Evolutionary conservation across 2,329 filamentous ascomycete species (phyloP).

Genomic region (Domatiomyces globalis): DNA sequence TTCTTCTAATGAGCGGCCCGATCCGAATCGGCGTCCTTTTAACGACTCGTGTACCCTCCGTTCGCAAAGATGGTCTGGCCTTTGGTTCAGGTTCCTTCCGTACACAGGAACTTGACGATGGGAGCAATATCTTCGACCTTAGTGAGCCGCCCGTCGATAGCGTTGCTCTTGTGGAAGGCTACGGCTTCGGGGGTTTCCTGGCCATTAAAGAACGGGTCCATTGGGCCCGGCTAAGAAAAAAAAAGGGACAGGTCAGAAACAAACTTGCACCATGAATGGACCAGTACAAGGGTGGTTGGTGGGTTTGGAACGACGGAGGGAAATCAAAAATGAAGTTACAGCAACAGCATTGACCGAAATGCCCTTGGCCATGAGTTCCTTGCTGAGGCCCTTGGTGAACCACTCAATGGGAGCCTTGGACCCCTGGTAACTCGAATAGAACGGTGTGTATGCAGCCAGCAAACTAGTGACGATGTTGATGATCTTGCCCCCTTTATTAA

Average conservation of each 20-base stretch:
- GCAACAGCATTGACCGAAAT: conserved; percentile 27
- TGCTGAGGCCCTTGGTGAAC: conserved; percentile 22
- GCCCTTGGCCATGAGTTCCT: conserved; percentile 21
- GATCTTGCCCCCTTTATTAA: conserved; percentile 34
- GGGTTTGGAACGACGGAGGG: too few relatives aligned
- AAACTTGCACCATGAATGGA: too few relatives aligned
- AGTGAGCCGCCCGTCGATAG: conserved; percentile 24
- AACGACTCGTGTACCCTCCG: conserved; percentile 34
- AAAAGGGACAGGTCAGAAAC: too few relatives aligned
- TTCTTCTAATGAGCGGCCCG: conserved; percentile 24
- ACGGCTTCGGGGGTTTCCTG: conserved; percentile 32
- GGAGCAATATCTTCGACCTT: conserved; percentile 34
- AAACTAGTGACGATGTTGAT: conserved; percentile 34
- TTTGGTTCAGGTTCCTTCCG: conserved; percentile 33
- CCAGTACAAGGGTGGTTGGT: too few relatives aligned
- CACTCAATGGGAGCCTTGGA: conserved; percentile 30
- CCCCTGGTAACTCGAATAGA: conserved; percentile 34
- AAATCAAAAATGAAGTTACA: conserved; percentile 7
- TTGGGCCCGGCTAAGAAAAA: not conserved
- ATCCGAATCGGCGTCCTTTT: conserved; percentile 12
- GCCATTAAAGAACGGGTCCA: conserved; percentile 32
- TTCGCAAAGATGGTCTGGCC: conserved; percentile 34
- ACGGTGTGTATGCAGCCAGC: conserved; percentile 33
- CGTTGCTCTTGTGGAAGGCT: conserved; percentile 33
- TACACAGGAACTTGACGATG: conserved; percentile 31